Conservation (phyloP, 768 basidiomycete genomes). For the Boletus edulis region DNA sequence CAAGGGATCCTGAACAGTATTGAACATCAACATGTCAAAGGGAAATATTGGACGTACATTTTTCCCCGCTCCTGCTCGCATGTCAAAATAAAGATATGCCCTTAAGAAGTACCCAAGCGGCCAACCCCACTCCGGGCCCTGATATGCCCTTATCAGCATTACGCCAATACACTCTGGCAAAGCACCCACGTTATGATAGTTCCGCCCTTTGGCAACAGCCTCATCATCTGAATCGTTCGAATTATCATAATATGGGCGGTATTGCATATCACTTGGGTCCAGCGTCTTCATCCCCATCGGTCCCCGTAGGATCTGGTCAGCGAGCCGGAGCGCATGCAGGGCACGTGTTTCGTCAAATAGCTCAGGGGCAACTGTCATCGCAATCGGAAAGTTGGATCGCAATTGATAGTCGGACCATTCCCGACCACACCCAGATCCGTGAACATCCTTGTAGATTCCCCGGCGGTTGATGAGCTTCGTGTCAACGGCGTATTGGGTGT, state of each 20-base stretch:
- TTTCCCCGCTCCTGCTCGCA: constrained; percentile 60
- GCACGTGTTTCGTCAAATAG: constrained; percentile 83
- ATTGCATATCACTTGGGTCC: constrained; percentile 84
- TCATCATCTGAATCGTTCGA: constrained; percentile 86
- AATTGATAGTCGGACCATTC: constrained; percentile 99
- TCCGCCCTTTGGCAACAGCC: constrained; percentile 86
- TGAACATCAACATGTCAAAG: neutral
- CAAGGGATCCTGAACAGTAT: constrained; percentile 52
- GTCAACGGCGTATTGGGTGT: constrained; percentile 68
- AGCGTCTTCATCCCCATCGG: constrained; percentile 97
- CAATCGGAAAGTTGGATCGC: constrained; percentile 89
- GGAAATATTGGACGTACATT: constrained; percentile 45
- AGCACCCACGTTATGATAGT: constrained; percentile 80
- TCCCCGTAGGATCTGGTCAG: constrained; percentile 75
- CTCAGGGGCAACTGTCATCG: constrained; percentile 97
- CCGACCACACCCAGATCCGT: constrained; percentile 80
- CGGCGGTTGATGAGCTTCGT: constrained; percentile 75
- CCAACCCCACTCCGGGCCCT: constrained; percentile 97
- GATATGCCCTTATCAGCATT: constrained; percentile 14
- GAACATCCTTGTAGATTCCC: constrained; percentile 98
- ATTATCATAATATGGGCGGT: constrained; percentile 91
- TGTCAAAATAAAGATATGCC: constrained; percentile 90
- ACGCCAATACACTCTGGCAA: neutral
- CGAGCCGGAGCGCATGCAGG: constrained; percentile 73
- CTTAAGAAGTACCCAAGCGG: constrained; percentile 93